Evolutionary conservation across 2,329 filamentous ascomycete species (phyloP).

Genomic region (Daldinia sp.): DNA sequence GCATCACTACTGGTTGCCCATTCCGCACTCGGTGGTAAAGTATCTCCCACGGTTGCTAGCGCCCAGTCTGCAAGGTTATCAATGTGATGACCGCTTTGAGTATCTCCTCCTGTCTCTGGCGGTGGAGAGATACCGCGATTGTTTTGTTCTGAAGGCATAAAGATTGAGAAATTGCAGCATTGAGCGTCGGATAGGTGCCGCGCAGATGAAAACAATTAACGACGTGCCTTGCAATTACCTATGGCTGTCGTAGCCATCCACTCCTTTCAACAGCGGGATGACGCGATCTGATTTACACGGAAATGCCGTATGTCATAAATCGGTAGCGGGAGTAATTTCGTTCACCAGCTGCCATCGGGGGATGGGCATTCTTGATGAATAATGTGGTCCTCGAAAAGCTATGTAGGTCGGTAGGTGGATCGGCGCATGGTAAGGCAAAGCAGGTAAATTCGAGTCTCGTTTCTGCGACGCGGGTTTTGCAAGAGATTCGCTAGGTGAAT

Average conservation of each 20-base stretch:
- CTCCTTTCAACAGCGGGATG: constrained; percentile 37
- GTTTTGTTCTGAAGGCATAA: constrained; percentile 54
- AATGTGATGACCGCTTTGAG: constrained; percentile 50
- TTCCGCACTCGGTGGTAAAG: constrained; percentile 38
- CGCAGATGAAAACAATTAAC: constrained; percentile 32
- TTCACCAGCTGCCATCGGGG: constrained; percentile 41
- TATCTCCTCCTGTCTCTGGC: constrained; percentile 56
- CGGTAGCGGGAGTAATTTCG: constrained; percentile 28
- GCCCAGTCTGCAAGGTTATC: constrained; percentile 49
- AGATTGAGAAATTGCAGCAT: constrained; percentile 45
- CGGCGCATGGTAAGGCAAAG: constrained; percentile 39
- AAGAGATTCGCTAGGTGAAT: constrained; percentile 19
- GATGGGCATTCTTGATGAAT: constrained; percentile 38
- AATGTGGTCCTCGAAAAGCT: constrained; percentile 30
- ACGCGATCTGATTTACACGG: constrained; percentile 27
- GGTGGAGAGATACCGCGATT: constrained; percentile 54
- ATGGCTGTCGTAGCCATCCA: constrained; percentile 39
- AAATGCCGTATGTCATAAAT: constrained; percentile 38
- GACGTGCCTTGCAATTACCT: constrained; percentile 34
- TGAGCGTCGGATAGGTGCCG: constrained; percentile 36
- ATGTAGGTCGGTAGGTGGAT: constrained; percentile 33
- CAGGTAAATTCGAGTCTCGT: constrained; percentile 18
- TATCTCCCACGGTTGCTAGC: constrained; percentile 44
- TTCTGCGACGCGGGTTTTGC: constrained; percentile 15
- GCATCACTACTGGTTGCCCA: constrained; percentile 34